phyloP scores from a whole-genome alignment of 192 early-diverging fungal species.

The Backusella circina region DNA sequence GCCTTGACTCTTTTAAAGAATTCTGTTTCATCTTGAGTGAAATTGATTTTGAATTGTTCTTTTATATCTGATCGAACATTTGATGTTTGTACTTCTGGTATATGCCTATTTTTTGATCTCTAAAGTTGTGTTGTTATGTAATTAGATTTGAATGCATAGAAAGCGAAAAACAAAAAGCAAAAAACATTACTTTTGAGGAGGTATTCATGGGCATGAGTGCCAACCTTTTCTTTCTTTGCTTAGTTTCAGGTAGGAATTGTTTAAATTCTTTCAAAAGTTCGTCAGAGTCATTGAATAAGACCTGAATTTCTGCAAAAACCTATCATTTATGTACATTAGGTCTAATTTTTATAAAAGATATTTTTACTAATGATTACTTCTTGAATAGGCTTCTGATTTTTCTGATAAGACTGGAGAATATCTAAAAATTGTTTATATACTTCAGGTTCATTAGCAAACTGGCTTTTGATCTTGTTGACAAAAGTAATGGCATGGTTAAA shows the following conservation, averaged over 20 bases:
- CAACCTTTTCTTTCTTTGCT: not conserved
- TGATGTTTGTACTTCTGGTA: constrained; percentile 1
- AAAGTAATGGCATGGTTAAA: constrained; percentile 98
- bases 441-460: constrained; percentile 84
- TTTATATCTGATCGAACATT: constrained; percentile 1
- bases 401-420: constrained; percentile 93
- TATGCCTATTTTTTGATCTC: constrained; percentile 1
- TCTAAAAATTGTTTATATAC: constrained; percentile 94
- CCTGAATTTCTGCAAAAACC: constrained; percentile 92
- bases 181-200: not conserved
- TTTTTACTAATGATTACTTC: constrained; percentile 49
- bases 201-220: not conserved
- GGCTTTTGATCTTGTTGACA: constrained; percentile 95
- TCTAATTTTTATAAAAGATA: not conserved
- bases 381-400: constrained; percentile 90
- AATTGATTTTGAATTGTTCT: constrained; percentile 12
- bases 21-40: constrained; percentile 75
- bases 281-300: constrained; percentile 79
- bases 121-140: not conserved
- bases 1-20: constrained; percentile 93
- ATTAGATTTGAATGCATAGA: not conserved
- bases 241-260: constrained; percentile 86
- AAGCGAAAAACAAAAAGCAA: not conserved
- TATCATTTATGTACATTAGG: constrained; percentile 12
- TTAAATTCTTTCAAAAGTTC: constrained; percentile 98